Conservation (phyloP, 768 basidiomycete species). For the Bullera alba region DNA sequence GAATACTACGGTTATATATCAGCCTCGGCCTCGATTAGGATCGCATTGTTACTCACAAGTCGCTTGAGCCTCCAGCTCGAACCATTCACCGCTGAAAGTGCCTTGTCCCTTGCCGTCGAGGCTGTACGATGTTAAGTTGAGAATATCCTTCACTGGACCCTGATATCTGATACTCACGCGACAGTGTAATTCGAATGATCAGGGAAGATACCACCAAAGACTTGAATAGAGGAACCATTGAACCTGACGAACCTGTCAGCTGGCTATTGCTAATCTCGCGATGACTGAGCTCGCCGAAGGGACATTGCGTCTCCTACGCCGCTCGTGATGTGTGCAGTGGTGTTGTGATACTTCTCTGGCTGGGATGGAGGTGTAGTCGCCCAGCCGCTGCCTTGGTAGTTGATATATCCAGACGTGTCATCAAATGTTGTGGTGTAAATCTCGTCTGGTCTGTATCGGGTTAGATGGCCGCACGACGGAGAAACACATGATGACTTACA, state of each 20-base stretch:
- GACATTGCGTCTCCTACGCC: conserved; percentile 8
- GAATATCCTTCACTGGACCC: too few relatives aligned
- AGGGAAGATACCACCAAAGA: conserved; percentile 10
- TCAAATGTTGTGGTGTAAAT: conserved; percentile 20
- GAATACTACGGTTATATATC: conserved; percentile 6
- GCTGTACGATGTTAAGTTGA: neutral
- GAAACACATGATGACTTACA: conserved; percentile 4
- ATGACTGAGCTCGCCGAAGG: conserved; percentile 3
- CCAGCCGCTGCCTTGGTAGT: conserved; percentile 12
- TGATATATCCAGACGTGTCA: conserved; percentile 11
- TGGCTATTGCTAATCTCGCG: too few relatives aligned
- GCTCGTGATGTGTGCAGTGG: conserved; percentile 9
- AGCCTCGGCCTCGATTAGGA: too few relatives aligned
- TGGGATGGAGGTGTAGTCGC: neutral
- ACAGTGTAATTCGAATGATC: conserved; percentile 25
- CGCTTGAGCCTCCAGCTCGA: neutral
- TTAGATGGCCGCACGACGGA: neutral
- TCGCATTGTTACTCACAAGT: conserved; percentile 5
- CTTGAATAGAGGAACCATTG: conserved; percentile 18
- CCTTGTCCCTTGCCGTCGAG: conserved; percentile 5
- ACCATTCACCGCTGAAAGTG: conserved; percentile 10
- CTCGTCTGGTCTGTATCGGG: conserved; percentile 4
- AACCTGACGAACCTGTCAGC: conserved; percentile 8
- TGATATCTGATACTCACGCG: conserved; percentile 7
- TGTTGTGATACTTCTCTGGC: conserved; percentile 11